These are phyloP conservation scores for Penicillium vulpinum DNA, from an alignment of 2,329 filamentous ascomycete species.

Conservation along the genomic window DNA sequence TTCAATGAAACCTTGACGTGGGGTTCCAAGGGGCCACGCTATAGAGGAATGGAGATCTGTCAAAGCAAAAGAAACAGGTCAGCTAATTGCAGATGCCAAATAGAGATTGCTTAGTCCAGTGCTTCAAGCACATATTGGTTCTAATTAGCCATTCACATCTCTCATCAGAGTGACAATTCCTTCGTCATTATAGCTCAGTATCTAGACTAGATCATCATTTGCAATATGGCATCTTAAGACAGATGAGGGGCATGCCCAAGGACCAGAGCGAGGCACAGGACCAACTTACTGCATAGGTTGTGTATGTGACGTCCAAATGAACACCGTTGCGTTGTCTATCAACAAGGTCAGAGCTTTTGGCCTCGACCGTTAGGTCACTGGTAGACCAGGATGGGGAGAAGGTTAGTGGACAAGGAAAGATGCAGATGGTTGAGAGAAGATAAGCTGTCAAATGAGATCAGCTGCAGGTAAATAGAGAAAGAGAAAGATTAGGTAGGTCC, in stretches of 20 bases:
- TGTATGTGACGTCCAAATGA: neutral
- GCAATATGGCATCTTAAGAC: neutral
- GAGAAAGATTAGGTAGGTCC: neutral
- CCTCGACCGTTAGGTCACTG: neutral
- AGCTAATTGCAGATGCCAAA: neutral
- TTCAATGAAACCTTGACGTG: neutral
- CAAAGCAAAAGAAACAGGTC: neutral
- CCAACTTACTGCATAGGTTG: neutral
- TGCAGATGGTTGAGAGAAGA: neutral
- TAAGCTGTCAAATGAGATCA: no score
- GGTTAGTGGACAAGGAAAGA: neutral
- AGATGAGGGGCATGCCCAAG: neutral
- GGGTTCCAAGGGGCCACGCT: neutral
- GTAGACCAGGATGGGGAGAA: neutral
- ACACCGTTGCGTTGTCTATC: neutral
- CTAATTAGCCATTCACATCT: neutral
- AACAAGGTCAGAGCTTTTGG: no score
- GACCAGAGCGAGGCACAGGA: neutral
- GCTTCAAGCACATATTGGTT: neutral
- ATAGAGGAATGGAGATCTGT: neutral
- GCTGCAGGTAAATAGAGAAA: neutral
- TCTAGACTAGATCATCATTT: neutral
- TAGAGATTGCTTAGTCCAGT: neutral
- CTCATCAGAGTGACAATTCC: neutral
- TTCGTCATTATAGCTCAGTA: neutral